Evolutionary conservation across 2,329 filamentous ascomycete genomes (phyloP).

Genomic region (Trichophyton rubrum): DNA sequence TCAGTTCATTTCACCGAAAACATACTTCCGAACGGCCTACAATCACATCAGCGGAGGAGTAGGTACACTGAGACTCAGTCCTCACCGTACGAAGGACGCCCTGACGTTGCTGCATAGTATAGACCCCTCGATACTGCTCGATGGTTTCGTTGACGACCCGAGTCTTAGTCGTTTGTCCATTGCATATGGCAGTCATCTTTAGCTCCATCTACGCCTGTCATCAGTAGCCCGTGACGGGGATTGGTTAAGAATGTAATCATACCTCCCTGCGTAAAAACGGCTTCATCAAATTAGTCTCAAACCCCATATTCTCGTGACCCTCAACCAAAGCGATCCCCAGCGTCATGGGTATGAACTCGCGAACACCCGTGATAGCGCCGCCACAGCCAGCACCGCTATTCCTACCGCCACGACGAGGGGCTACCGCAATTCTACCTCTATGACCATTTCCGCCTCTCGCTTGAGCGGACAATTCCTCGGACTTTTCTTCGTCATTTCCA

Average conservation of each 20-base stretch:
- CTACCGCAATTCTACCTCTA: slow-evolving; percentile 5
- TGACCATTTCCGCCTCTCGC: slow-evolving; percentile 5
- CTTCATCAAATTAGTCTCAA: slow-evolving; percentile 5
- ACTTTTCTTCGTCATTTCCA: slow-evolving; percentile 7
- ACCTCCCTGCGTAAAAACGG: slow-evolving; percentile 6
- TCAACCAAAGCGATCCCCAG: slow-evolving; percentile 4
- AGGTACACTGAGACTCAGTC: slow-evolving; percentile 2
- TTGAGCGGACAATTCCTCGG: slow-evolving; percentile 7
- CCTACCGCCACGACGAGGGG: slow-evolving; percentile 7
- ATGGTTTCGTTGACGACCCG: slow-evolving; percentile 2
- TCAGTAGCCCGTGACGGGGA: slow-evolving; percentile 2
- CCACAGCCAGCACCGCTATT: slow-evolving; percentile 7
- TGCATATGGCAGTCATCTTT: slow-evolving; percentile 4
- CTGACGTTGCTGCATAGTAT: slow-evolving; percentile 4
- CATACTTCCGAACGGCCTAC: slow-evolving; percentile 7
- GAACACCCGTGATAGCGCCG: slow-evolving; percentile 3
- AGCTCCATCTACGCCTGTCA: slow-evolving; percentile 6
- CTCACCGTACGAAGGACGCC: slow-evolving; percentile 4
- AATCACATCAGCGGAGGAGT: slow-evolving; percentile 2
- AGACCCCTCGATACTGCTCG: slow-evolving; percentile 6
- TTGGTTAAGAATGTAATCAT: slow-evolving; percentile 5
- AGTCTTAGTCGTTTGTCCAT: slow-evolving; percentile 5
- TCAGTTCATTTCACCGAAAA: slow-evolving; percentile 6
- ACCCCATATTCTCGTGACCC: slow-evolving; percentile 5
- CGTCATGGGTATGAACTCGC: slow-evolving; percentile 5